Conservation (phyloP, 2,329 filamentous ascomycete genomes). For the Xylaria polymorpha region DNA sequence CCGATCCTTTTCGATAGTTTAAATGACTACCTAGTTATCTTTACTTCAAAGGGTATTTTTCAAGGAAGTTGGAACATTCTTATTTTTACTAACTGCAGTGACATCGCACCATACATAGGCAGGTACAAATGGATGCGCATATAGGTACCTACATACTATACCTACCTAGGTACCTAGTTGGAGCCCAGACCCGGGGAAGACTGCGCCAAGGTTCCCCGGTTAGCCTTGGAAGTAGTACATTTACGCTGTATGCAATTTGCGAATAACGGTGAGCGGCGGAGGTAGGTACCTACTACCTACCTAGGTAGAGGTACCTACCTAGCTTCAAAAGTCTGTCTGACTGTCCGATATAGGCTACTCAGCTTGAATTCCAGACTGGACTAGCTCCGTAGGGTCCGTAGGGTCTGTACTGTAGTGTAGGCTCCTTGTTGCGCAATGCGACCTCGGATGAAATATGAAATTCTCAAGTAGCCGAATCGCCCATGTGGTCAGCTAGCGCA, state of each 20-base stretch:
- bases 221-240: no score
- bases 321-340: background rate
- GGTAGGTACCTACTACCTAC: no score
- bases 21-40: background rate
- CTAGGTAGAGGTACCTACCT: background rate
- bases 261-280: background rate
- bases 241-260: background rate
- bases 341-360: conserved; percentile 14
- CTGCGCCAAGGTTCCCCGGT: background rate
- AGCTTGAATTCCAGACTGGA: background rate
- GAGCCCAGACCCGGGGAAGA: background rate
- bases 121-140: no score
- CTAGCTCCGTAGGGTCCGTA: conserved; percentile 1
- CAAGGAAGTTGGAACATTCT: no score
- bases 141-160: no score
- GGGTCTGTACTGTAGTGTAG: no score
- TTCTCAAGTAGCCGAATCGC: conserved; percentile 12
- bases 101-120: no score
- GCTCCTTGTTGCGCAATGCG: conserved; percentile 19
- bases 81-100: no score
- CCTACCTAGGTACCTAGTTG: no score
- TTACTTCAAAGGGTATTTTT: background rate
- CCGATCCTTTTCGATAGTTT: background rate
- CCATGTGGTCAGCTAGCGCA: background rate
- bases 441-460: conserved; percentile 32